Percentiles rank a stretch among this genome's conserved stretches.
These are phyloP conservation scores for Wallacemonas sp. DNA, from an alignment of 208 protist species.

Conservation along the genomic window DNA sequence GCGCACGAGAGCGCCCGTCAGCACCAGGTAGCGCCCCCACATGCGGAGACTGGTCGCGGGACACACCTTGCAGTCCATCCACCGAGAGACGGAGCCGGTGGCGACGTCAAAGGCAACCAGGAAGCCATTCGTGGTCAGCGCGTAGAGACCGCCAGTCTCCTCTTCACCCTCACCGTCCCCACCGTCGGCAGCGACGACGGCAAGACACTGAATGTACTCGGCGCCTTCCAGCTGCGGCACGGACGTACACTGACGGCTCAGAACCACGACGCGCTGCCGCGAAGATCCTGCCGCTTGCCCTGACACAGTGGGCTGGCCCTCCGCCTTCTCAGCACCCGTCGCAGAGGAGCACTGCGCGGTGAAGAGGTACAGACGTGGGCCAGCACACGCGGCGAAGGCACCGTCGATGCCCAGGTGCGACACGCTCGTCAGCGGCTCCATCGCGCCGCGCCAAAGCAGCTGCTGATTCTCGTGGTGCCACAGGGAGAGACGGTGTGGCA, in stretches of 20 bases:
- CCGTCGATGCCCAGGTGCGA: constrained; percentile 39
- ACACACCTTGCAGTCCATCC: constrained; percentile 89
- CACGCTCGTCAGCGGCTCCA: constrained; percentile 52
- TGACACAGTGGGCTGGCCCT: background rate
- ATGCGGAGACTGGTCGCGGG: constrained; percentile 35
- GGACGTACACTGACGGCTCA: constrained; percentile 56
- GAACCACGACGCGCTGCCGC: constrained; percentile 32
- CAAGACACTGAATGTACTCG: constrained; percentile 52
- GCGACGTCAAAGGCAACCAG: constrained; percentile 64
- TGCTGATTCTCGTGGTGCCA: constrained; percentile 39
- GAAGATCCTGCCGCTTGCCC: background rate
- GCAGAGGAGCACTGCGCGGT: constrained; percentile 25
- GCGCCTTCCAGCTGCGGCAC: constrained; percentile 62
- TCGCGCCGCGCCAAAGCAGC: constrained; percentile 76
- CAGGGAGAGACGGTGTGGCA: constrained; percentile 56
- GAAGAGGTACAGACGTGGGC: constrained; percentile 41
- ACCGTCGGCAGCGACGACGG: constrained; percentile 2
- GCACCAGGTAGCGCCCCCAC: constrained; percentile 38
- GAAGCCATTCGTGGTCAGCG: constrained; percentile 59
- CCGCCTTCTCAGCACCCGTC: background rate
- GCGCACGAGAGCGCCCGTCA: constrained; percentile 58
- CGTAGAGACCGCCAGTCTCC: constrained; percentile 43
- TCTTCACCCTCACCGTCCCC: too few species aligned
- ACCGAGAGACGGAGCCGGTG: constrained; percentile 65
- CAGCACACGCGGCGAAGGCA: constrained; percentile 60